These are phyloP conservation scores for Leishmania braziliensis DNA, from an alignment of 208 protist genomes.

Conservation along the genomic window DNA sequence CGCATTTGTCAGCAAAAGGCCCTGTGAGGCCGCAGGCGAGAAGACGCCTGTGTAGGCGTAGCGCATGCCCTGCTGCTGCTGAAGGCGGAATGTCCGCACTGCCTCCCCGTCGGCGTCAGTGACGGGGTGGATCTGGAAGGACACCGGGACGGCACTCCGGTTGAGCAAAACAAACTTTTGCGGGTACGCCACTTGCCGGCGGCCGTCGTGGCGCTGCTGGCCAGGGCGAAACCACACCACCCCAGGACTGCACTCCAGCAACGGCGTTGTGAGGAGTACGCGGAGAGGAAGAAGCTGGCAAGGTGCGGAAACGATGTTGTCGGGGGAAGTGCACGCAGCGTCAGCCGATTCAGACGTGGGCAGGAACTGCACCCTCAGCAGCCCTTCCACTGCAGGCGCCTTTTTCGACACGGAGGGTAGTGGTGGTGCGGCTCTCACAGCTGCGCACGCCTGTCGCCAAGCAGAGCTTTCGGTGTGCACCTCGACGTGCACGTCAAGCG, in stretches of 20 bases:
- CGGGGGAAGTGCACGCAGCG: not conserved
- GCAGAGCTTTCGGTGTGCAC: slow-evolving; percentile 23
- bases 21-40: not conserved
- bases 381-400: slow-evolving; percentile 16
- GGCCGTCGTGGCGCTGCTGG: slow-evolving; percentile 78
- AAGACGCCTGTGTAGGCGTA: not conserved
- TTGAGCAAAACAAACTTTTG: slow-evolving; percentile 71
- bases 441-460: slow-evolving; percentile 14
- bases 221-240: slow-evolving; percentile 80
- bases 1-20: slow-evolving; percentile 11
- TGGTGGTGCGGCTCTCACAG: not conserved
- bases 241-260: slow-evolving; percentile 48
- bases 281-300: slow-evolving; percentile 52
- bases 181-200: slow-evolving; percentile 62
- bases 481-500: slow-evolving; percentile 55
- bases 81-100: slow-evolving; percentile 19
- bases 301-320: not conserved
- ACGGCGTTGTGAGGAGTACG: slow-evolving; percentile 49
- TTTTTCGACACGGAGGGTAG: not conserved
- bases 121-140: slow-evolving; percentile 44
- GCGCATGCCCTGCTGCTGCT: slow-evolving; percentile 19
- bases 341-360: slow-evolving; percentile 8
- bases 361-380: slow-evolving; percentile 33
- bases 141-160: slow-evolving; percentile 38
- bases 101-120: slow-evolving; percentile 12